A percentile compares a stretch with the other conserved stretches of the same genome.
Conservation (phyloP, 768 basidiomycete species). For the Suillus luteus region DNA sequence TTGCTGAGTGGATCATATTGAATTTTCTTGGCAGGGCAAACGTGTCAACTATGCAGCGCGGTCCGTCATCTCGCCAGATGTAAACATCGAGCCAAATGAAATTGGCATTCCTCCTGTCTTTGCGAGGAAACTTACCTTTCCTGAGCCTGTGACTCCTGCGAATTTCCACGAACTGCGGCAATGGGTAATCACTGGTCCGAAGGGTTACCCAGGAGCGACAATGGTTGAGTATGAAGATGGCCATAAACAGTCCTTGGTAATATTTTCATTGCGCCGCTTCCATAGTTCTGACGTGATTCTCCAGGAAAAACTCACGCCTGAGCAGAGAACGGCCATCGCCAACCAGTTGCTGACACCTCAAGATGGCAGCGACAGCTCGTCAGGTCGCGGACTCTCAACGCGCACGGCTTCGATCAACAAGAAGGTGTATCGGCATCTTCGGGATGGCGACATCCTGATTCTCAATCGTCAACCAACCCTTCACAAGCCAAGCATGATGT, state of each 20-base stretch:
- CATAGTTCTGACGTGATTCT: constrained; percentile 10
- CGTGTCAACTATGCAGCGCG: constrained; percentile 99
- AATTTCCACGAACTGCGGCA: constrained; percentile 90
- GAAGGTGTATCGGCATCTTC: constrained; percentile 95
- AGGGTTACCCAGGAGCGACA: constrained; percentile 87
- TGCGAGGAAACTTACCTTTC: constrained; percentile 94
- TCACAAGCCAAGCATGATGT: constrained; percentile 99
- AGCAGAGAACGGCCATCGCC: constrained; percentile 93
- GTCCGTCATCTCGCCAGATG: constrained; percentile 99
- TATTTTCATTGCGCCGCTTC: constrained; percentile 8
- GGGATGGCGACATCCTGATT: constrained; percentile 93
- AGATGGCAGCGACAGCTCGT: constrained; percentile 50
- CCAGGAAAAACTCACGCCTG: constrained; percentile 82
- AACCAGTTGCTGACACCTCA: constrained; percentile 94
- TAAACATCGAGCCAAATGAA: constrained; percentile 98
- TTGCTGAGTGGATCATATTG: constrained; percentile 6
- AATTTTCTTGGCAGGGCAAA: constrained; percentile 69
- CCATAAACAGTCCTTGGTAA: constrained; percentile 77
- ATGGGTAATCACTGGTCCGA: constrained; percentile 88
- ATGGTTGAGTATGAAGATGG: constrained; percentile 97
- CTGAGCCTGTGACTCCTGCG: constrained; percentile 91
- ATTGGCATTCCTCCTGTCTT: constrained; percentile 98
- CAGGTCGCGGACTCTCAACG: constrained; percentile 63
- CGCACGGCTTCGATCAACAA: constrained; percentile 85
- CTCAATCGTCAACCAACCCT: constrained; percentile 97